Evolutionary conservation across 1,284 basidiomycete species (phyloP), one percentile per base, ranked within the genome.

Genomic region (Tetrapyrgos nigripes): DNA sequence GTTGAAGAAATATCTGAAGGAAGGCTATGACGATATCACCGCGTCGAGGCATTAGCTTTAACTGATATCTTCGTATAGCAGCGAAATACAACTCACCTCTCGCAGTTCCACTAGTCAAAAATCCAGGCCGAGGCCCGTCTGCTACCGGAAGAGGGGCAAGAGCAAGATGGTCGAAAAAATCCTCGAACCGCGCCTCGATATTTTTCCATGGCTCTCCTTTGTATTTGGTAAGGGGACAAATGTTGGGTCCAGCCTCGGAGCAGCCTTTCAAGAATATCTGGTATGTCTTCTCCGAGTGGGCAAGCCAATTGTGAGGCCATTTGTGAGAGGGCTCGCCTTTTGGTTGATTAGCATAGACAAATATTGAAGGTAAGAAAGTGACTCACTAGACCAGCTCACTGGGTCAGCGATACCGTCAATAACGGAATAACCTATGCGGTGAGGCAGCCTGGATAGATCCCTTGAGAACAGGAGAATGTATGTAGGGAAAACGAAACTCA

Each of bases 21-120:
- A 64, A 13, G 27, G 44, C 64, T 62, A 23, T 19, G 8, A 23
- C 21, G 4, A 26, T 11, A 5, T 26, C 23, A 48, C 24, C 13
- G 24, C 5, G 17, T 23, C 13, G n/a, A 6, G 24, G 8, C n/a
- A 23, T 8, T 45, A 19, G 24, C 8, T 45, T 45, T 19, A 9
- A 19, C 44, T 9, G n/a, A 45, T 45, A 5, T 19, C n/a, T n/a
- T 6, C 43, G 17, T 17, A 45, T 19, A 24, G 50, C 9, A 33
- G 2, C 47, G 10, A 37, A n/a, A 33, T 14, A 28, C 21, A 45
- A 14, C 66, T 4, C 60, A 74, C 73, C 65, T 26, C 73, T 62
- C 1, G 68, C 72, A 44, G 69, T 66, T 4, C 77, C 77, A 6
- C 68, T 68, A 4, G 74, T 78, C 6, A 79, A 64, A n/a, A 71